Evolutionary conservation across 805 yeast species (phyloP), one percentile per base, ranked within the genome.

Genomic region (Saitoella complicata): DNA sequence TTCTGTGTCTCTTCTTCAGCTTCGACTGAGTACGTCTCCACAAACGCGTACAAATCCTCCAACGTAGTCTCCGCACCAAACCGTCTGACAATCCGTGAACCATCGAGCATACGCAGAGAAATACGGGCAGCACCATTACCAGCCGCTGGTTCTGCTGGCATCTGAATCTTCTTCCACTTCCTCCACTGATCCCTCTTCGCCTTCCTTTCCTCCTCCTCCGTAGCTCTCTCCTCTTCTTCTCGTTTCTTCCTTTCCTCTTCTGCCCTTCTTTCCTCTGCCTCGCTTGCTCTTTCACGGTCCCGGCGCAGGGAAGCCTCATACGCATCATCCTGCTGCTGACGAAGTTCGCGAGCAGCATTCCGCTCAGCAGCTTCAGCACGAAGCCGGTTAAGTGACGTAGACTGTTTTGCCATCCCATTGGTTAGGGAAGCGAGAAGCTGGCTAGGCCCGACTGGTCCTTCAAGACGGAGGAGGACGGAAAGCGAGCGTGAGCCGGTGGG

Each of bases 301-400:
- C 73, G 68, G 11, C 71, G 70, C 34, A 87, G 64, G 0, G 94
- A 77, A 34, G 71, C 71, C 55, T 78, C 76, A 61, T 77, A 86
- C 13, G 91, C 85, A 39, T 71, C 63, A 55, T 85, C 91, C 60
- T 87, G 95, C 53, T 79, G 78, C 48, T 70, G 69, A 43, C 82
- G 69, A 33, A 84, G 64, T 47, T 77, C 72, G 37, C 78, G 68
- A 48, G 73, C 58, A 29, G 52, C 55, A 37, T 75, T 78, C 40
- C 72, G 68, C 42, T 78, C 77, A 51, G 76, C 73, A 40, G 77
- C 68, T 46, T 80, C 87, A 3, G 71, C 64, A 39, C 87, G 69
- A 12, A 87, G 66, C 2, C 73, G 59, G 12, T 71, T 60, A 46
- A 91, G 64, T 34, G 71, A 72, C 6, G 80, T 81, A 52, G 71